phyloP scores from a whole-genome alignment of 306 rosid species.

The Styphnolobium japonicum region DNA sequence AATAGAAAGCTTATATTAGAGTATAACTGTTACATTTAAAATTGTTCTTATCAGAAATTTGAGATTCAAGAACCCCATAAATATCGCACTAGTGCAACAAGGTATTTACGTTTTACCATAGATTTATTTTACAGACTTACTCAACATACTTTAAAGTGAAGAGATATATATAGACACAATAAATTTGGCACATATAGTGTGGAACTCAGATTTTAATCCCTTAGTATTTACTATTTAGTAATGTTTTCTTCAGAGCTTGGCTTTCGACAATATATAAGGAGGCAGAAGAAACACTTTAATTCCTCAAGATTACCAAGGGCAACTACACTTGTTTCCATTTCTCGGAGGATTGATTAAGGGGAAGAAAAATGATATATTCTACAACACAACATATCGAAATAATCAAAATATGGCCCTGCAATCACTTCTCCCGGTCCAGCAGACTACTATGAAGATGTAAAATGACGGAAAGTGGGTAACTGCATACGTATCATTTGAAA shows the following conservation, averaged over 20 bases:
- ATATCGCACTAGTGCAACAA: no score
- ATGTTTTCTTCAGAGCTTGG: not conserved
- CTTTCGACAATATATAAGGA: not conserved
- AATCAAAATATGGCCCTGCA: slow-evolving; percentile 20
- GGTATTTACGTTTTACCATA: no score
- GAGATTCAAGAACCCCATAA: no score
- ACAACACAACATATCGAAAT: slow-evolving; percentile 35
- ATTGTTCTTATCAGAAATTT: no score
- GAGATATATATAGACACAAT: no score
- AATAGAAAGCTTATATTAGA: no score
- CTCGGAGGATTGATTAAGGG: not conserved
- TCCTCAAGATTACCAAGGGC: slow-evolving; percentile 10
- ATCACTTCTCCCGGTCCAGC: slow-evolving; percentile 21
- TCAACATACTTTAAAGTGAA: no score
- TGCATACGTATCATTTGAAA: slow-evolving; percentile 60
- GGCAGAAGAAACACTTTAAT: slow-evolving; percentile 18
- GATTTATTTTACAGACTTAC: no score
- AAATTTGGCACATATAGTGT: no score
- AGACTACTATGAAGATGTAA: slow-evolving; percentile 28
- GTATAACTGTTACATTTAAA: no score
- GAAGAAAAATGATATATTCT: slow-evolving; percentile 22
- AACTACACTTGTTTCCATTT: slow-evolving; percentile 6
- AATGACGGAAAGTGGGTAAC: slow-evolving; percentile 1
- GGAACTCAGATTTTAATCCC: not conserved
- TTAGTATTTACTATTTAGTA: not conserved